phyloP scores from a whole-genome alignment of 164 flowering plant genomes.

The Chimonanthus salicifolius region DNA sequence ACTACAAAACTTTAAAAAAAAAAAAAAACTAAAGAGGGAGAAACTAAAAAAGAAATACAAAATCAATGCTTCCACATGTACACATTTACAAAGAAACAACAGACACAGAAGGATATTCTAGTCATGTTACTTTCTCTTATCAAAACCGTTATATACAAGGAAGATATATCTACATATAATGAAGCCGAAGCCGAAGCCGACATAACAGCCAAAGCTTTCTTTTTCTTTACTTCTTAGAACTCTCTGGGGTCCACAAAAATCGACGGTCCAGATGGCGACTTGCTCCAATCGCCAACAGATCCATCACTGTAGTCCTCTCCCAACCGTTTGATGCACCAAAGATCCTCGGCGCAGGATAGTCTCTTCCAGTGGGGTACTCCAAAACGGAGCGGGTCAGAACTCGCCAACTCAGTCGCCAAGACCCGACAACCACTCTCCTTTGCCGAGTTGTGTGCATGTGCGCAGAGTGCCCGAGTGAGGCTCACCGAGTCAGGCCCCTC shows the following conservation, averaged over 20 bases:
- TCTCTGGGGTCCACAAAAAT: slow-evolving; percentile 97
- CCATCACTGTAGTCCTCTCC: slow-evolving; percentile 82
- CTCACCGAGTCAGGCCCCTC: slow-evolving; percentile 54
- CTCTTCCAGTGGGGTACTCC: slow-evolving; percentile 89
- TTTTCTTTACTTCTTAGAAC: slow-evolving; percentile 18
- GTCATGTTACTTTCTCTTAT: not conserved
- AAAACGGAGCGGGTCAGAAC: slow-evolving; percentile 52
- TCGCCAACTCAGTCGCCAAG: slow-evolving; percentile 83
- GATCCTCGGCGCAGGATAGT: slow-evolving; percentile 75
- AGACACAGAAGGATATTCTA: not conserved
- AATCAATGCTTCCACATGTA: not conserved
- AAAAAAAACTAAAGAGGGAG: not conserved
- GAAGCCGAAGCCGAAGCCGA: not conserved
- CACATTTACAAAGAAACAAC: not conserved
- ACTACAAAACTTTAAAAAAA: too few relatives aligned
- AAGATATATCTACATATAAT: too few relatives aligned
- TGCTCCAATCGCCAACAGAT: slow-evolving; percentile 92
- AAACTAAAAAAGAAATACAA: too few relatives aligned
- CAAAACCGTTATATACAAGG: not conserved
- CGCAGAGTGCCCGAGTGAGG: slow-evolving; percentile 47
- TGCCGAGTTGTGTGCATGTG: slow-evolving; percentile 76
- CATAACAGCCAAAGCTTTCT: not conserved
- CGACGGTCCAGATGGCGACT: slow-evolving; percentile 63
- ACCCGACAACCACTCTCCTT: slow-evolving; percentile 57
- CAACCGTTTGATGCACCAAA: slow-evolving; percentile 91